phyloP scores from a whole-genome alignment of 495 filamentous ascomycete genomes.

The Penicillium parvum region DNA sequence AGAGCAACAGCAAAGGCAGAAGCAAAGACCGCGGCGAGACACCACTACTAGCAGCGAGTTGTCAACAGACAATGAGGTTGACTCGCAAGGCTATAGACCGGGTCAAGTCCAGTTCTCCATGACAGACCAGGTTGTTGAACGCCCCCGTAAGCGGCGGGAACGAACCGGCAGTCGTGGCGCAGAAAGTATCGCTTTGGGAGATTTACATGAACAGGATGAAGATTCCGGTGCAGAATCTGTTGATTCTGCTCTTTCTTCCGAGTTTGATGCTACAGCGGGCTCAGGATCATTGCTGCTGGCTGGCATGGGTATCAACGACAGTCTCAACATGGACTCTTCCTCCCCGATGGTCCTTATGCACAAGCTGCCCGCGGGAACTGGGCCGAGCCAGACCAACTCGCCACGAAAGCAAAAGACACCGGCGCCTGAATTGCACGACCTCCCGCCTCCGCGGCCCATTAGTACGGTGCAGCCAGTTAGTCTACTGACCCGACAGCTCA shows the following conservation, averaged over 20 bases:
- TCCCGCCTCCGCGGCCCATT: conserved; percentile 88
- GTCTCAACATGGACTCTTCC: conserved; percentile 32
- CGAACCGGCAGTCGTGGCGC: conserved; percentile 52
- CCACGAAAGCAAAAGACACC: conserved; percentile 57
- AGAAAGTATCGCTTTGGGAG: conserved; percentile 29
- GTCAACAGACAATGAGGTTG: conserved; percentile 84
- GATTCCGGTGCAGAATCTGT: conserved; percentile 62
- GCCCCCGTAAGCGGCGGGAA: conserved; percentile 54
- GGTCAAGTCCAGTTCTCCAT: conserved; percentile 52
- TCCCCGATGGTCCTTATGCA: conserved; percentile 44
- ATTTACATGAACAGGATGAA: conserved; percentile 52
- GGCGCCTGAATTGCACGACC: conserved; percentile 61
- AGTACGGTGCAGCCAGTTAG: conserved; percentile 79
- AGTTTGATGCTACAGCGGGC: conserved; percentile 62
- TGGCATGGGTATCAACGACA: conserved; percentile 43
- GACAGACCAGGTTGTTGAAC: conserved; percentile 51
- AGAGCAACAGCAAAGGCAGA: conserved; percentile 58
- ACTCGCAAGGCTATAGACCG: conserved; percentile 60
- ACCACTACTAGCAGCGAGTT: conserved; percentile 90
- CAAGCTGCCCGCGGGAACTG: conserved; percentile 35
- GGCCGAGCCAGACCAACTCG: conserved; percentile 40
- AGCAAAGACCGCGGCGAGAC: conserved; percentile 72
- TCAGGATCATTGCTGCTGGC: conserved; percentile 54
- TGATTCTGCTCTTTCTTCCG: conserved; percentile 60
- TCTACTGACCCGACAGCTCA: conserved; percentile 64